These are phyloP conservation scores for Aspergillus campestris DNA, from an alignment of 495 filamentous ascomycete species.

Conservation along the genomic window DNA sequence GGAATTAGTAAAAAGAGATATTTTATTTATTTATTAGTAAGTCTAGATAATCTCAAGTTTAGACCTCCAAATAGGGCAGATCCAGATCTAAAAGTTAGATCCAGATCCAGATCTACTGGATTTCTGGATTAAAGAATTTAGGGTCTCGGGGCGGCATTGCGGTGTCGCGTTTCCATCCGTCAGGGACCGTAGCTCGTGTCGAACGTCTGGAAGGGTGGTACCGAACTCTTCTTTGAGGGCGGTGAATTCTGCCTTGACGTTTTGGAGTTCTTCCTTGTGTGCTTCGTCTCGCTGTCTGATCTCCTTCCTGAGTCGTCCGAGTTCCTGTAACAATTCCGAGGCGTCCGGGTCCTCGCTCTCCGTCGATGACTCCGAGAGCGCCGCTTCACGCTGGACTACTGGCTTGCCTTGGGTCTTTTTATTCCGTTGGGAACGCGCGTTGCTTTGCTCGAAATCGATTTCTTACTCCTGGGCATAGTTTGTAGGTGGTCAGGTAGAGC, in stretches of 20 bases:
- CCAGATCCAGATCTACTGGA: too few relatives aligned
- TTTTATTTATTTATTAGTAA: too few relatives aligned
- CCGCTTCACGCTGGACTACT: constrained; percentile 7
- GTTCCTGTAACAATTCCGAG: constrained; percentile 6
- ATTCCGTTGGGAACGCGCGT: constrained; percentile 5
- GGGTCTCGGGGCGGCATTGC: constrained; percentile 8
- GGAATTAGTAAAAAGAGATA: too few relatives aligned
- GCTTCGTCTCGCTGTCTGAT: constrained; percentile 14
- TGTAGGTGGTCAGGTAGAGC: too few relatives aligned
- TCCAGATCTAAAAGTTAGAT: too few relatives aligned
- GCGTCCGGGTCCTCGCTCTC: constrained; percentile 13
- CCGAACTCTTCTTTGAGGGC: constrained; percentile 15
- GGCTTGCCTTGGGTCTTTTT: constrained; percentile 5
- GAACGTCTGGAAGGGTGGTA: constrained; percentile 9
- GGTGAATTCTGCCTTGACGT: too few relatives aligned
- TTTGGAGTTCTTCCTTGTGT: constrained; percentile 15
- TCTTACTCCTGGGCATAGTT: too few relatives aligned
- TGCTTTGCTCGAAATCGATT: constrained; percentile 5
- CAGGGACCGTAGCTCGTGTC: constrained; percentile 7
- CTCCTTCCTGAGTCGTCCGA: constrained; percentile 16
- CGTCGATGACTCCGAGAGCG: constrained; percentile 6
- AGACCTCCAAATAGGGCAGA: too few relatives aligned
- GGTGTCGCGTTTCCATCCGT: too few relatives aligned
- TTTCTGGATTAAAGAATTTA: too few relatives aligned
- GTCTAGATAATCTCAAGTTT: too few relatives aligned